Evolutionary conservation across 2,329 filamentous ascomycete genomes (phyloP).

Genomic region (Macroventuria anomochaeta): DNA sequence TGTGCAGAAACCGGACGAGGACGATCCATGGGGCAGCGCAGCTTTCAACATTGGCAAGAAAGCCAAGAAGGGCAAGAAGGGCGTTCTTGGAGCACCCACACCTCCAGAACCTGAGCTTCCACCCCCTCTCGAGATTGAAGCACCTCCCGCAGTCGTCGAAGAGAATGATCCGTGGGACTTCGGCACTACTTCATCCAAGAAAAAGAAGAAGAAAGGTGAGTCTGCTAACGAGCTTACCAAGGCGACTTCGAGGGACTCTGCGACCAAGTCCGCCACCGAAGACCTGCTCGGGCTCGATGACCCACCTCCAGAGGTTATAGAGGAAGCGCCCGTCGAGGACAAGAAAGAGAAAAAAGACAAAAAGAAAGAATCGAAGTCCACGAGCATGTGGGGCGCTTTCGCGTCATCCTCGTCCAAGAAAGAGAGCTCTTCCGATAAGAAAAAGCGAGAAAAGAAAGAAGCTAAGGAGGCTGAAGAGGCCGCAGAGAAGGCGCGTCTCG

Average conservation of each 20-base stretch:
- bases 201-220: constrained; percentile 46
- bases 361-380: constrained; percentile 34
- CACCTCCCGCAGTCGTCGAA: constrained; percentile 46
- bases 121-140: constrained; percentile 62
- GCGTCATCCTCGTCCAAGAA: constrained; percentile 39
- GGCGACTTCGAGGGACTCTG: constrained; percentile 37
- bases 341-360: constrained; percentile 40
- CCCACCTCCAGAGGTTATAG: constrained; percentile 26
- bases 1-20: constrained; percentile 54
- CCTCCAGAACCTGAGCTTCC: constrained; percentile 49
- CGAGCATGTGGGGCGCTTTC: constrained; percentile 31
- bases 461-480: constrained; percentile 38
- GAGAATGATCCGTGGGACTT: constrained; percentile 45
- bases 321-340: constrained; percentile 25
- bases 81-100: constrained; percentile 57
- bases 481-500: constrained; percentile 36
- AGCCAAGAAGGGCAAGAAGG: constrained; percentile 62
- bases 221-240: constrained; percentile 39
- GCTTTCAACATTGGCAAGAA: constrained; percentile 57
- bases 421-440: constrained; percentile 40
- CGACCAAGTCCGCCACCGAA: constrained; percentile 43
- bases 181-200: constrained; percentile 34
- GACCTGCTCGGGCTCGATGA: constrained; percentile 45
- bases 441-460: constrained; percentile 46
- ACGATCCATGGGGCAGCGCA: constrained; percentile 48